Base-by-base conservation (phyloP, 1,284 basidiomycete species). In the Malassezia obtusa region DNA sequence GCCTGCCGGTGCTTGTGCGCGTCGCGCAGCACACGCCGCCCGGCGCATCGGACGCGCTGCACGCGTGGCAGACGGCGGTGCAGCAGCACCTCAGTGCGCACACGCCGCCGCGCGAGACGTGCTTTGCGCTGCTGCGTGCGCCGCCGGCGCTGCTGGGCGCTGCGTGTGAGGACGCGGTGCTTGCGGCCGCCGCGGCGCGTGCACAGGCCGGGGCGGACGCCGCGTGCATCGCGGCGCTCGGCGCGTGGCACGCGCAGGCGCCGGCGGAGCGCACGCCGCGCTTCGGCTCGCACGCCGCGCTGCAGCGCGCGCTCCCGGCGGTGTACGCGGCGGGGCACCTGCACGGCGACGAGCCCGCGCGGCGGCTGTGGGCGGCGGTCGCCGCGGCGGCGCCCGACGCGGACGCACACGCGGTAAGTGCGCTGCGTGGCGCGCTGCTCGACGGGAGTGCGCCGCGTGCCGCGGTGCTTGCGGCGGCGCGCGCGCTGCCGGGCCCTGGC, bases 1-100 rank as follows among this genome's bases (percentile, higher is more conserved):
- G 17, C 9, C 52, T 54, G 8, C 31, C 45, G 2, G n/a, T 44
- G 31, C 26, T 54, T 15, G 28, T 43, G 15, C 37, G 45, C 21
- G 25, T 54, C 8, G 52, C 38, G 9, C n/a, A 33, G n/a, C 39
- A 15, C 17, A n/a, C 46, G 8, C 11, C 38, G 8, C 35, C 30
- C 31, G 19, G 14, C 17, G 31, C 14, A 1, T 15, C 5, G 1
- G 25, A 11, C 3, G 26, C 26, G 17, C 35, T 46, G n/a, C 14
- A 7, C 3, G 11, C 31, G 6, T 46, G 45, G 45, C 45, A 12
- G 15, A 12, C 12, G 17, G 6, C 14, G 22, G 15, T 43, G 24
- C 22, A 30, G 6, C 5, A 22, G 24, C n/a, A 45, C 6, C 43
- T 30, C 15, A 28, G 25, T 19, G 43, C 33, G 19, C 10, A 8